These are phyloP conservation scores for Stachybotrys echinatus DNA, from an alignment of 2,329 filamentous ascomycete genomes.

Conservation along the genomic window DNA sequence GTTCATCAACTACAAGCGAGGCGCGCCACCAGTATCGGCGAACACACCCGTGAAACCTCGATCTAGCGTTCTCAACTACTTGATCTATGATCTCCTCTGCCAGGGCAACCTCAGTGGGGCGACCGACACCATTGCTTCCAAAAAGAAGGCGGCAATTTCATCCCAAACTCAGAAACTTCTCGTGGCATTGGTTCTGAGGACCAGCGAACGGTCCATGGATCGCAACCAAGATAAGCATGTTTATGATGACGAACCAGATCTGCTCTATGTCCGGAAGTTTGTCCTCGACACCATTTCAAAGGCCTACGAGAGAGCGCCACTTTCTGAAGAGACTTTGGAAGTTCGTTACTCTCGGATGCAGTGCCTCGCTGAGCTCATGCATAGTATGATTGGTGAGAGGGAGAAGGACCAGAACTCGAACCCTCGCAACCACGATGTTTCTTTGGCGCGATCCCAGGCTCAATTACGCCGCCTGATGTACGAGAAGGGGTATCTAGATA, in stretches of 20 bases:
- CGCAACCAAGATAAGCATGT: slow-evolving; percentile 53
- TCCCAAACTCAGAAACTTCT: slow-evolving; percentile 81
- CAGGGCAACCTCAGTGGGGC: slow-evolving; percentile 58
- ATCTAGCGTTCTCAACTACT: slow-evolving; percentile 87
- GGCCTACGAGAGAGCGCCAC: slow-evolving; percentile 82
- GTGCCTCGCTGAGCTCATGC: slow-evolving; percentile 84
- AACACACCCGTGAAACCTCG: slow-evolving; percentile 91
- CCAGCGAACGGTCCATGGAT: slow-evolving; percentile 66
- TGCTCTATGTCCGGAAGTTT: slow-evolving; percentile 90
- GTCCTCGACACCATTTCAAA: slow-evolving; percentile 90
- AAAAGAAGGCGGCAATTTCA: slow-evolving; percentile 83
- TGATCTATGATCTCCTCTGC: slow-evolving; percentile 73
- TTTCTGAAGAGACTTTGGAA: slow-evolving; percentile 75
- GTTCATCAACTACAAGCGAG: slow-evolving; percentile 98
- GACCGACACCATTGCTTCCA: slow-evolving; percentile 68
- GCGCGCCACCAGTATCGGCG: slow-evolving; percentile 74
- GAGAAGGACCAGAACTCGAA: slow-evolving; percentile 53
- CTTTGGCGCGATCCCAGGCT: slow-evolving; percentile 58
- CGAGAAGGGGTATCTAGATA: slow-evolving; percentile 90
- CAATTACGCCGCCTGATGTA: slow-evolving; percentile 95
- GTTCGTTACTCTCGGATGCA: slow-evolving; percentile 83
- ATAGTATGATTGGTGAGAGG: slow-evolving; percentile 81
- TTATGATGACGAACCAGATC: slow-evolving; percentile 72
- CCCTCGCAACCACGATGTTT: slow-evolving; percentile 30
- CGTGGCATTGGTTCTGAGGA: slow-evolving; percentile 82